Conservation (phyloP, 2,329 filamentous ascomycete species). For the Fusarium citri region DNA sequence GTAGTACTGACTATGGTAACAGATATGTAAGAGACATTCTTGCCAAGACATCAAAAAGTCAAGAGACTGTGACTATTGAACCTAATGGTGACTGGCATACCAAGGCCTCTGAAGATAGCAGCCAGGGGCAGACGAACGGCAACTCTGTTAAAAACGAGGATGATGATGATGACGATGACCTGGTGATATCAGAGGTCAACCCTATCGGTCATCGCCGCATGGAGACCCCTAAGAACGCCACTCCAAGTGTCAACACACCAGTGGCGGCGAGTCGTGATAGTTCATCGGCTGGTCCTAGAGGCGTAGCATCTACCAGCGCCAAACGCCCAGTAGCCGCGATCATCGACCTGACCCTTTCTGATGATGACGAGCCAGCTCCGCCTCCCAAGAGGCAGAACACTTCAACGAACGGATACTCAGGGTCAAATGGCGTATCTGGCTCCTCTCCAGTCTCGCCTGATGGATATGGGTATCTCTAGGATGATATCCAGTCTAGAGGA, state of each 20-base stretch:
- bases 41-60: constrained; percentile 73
- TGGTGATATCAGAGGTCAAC: constrained; percentile 61
- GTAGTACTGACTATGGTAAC: constrained; percentile 24
- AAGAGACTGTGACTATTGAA: constrained; percentile 91
- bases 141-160: constrained; percentile 46
- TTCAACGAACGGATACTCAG: constrained; percentile 42
- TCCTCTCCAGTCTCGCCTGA: constrained; percentile 39
- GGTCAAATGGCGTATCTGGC: constrained; percentile 33
- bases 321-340: constrained; percentile 65
- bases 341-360: constrained; percentile 69
- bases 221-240: constrained; percentile 53
- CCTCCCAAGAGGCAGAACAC: constrained; percentile 61
- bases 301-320: constrained; percentile 51
- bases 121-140: constrained; percentile 44
- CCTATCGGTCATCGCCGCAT: constrained; percentile 49
- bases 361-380: constrained; percentile 60
- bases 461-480: constrained; percentile 41
- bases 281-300: constrained; percentile 52
- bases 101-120: constrained; percentile 52
- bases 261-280: constrained; percentile 52
- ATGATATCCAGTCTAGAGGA: constrained; percentile 23
- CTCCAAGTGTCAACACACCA: constrained; percentile 54
- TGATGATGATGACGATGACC: constrained; percentile 63
- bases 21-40: constrained; percentile 92
- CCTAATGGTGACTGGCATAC: constrained; percentile 82